Evolutionary conservation across 495 filamentous ascomycete species (phyloP).

Genomic region (Penicillium steckii): DNA sequence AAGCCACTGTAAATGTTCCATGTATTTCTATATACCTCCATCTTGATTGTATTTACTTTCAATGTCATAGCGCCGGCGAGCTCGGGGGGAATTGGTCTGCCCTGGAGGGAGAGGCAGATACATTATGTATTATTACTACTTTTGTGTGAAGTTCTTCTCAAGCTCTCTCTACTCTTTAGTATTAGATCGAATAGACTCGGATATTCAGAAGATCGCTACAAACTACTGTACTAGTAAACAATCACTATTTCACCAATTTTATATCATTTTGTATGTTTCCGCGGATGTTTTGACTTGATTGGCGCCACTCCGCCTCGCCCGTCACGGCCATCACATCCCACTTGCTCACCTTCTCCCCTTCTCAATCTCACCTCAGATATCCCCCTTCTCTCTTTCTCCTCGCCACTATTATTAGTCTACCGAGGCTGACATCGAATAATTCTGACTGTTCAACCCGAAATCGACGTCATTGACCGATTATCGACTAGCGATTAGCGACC

Average conservation of each 20-base stretch:
- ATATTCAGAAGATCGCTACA: too few relatives aligned
- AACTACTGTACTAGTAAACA: background rate
- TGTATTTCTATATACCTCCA: constrained; percentile 22
- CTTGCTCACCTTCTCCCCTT: constrained; percentile 11
- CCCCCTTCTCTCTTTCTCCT: constrained; percentile 7
- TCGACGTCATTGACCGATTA: constrained; percentile 27
- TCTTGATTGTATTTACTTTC: constrained; percentile 35
- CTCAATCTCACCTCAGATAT: background rate
- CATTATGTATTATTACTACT: constrained; percentile 26
- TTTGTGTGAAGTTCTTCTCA: constrained; percentile 20
- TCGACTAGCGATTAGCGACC: constrained; percentile 4
- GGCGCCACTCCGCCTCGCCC: constrained; percentile 18
- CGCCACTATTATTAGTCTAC: constrained; percentile 3
- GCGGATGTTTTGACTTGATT: constrained; percentile 6
- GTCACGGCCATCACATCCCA: constrained; percentile 24
- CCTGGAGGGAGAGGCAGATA: constrained; percentile 14
- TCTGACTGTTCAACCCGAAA: background rate
- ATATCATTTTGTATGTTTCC: too few relatives aligned
- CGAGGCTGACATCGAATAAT: constrained; percentile 1
- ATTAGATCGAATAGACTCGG: background rate
- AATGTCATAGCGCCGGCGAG: constrained; percentile 50
- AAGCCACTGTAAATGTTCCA: constrained; percentile 23
- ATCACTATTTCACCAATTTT: too few relatives aligned
- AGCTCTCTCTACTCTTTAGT: constrained; percentile 29
- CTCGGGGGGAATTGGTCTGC: constrained; percentile 25